Evolutionary conservation across 2,329 filamentous ascomycete genomes (phyloP), one percentile per base, ranked within the genome.

Genomic region (Intubia oerlemansii): DNA sequence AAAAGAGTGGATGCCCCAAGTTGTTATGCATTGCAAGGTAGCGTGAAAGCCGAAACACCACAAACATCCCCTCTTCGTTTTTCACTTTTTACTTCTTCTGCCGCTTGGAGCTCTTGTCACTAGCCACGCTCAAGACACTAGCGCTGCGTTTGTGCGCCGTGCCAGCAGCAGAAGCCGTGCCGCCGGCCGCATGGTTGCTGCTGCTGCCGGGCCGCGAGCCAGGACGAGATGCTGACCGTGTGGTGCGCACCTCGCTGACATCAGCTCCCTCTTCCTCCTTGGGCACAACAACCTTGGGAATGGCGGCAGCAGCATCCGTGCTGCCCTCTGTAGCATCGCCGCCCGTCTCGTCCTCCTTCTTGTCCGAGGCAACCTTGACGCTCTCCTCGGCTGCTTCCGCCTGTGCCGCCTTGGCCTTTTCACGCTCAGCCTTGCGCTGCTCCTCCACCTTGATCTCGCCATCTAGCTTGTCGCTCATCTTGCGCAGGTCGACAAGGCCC

Each of bases 381-480:
- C 24, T 30, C 10, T 19, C 24, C 11, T 27, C 14, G 10, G 12
- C 24, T 13, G 10, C 15, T 15, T 22, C 23, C 5, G 12, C 17
- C 14, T 29, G 17, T 4, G 25, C 25, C 32, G 29, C 29, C 38
- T 40, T 34, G 27, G 38, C 39, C 48, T 53, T 62, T 38, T 57
- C 57, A 19, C 52, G 54, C 44, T 66, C 61, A 0, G 48, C 53
- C 47, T 60, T 66, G 44, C 70, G 64, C 1, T 57, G 58, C 41
- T 59, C 54, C 41, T 69, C 59, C 3, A 70, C 41, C 41, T 61
- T 65, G 39, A 79, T 62, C 49, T 85, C 78, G 10, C 58, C 65
- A 36, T 80, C 72, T 18, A 84, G 55, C 53, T 81, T 82, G 46
- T 88, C 79, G 11, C 63, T 59, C 17, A 76, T 51, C 53, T 84